These are phyloP conservation scores for Barnettozyma wickerhamii DNA, from an alignment of 805 yeast genomes.

Conservation along the genomic window DNA sequence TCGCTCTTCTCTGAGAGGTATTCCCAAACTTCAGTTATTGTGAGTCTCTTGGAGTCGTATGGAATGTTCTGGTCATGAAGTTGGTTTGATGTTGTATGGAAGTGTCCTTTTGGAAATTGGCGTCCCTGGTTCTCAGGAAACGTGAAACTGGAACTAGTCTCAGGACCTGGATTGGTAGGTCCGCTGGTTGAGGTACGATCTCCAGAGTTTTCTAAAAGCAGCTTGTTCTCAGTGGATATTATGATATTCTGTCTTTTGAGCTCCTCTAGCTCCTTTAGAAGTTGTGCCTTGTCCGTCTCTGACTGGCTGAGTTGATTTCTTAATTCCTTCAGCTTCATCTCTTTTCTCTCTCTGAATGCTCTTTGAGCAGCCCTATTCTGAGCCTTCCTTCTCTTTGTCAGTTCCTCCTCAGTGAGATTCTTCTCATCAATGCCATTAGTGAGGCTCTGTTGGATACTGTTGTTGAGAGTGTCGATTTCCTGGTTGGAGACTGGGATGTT, in stretches of 20 bases:
- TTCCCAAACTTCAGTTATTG: constrained; percentile 83
- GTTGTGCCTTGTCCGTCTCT: constrained; percentile 47
- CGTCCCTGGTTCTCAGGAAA: constrained; percentile 13
- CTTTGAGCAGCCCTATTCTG: constrained; percentile 98
- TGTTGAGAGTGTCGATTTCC: constrained; percentile 45
- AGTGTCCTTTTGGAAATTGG: constrained; percentile 4
- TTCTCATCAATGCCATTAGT: constrained; percentile 60
- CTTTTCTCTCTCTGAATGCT: constrained; percentile 94
- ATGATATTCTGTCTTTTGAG: constrained; percentile 51
- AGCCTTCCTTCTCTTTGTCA: constrained; percentile 65
- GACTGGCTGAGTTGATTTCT: constrained; percentile 50
- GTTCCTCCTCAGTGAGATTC: constrained; percentile 58
- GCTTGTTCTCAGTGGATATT: constrained; percentile 59
- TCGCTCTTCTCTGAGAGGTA: constrained; percentile 51
- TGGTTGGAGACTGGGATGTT: constrained; percentile 5
- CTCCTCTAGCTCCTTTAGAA: constrained; percentile 45
- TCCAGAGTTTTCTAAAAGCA: constrained; percentile 35
- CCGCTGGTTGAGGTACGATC: constrained; percentile 2
- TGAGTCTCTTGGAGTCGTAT: constrained; percentile 43
- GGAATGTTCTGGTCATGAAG: constrained; percentile 24
- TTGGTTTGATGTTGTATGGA: constrained; percentile 11
- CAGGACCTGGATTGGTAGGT: not conserved
- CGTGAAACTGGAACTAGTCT: not conserved
- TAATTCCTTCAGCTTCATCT: constrained; percentile 75
- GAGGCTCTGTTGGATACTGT: constrained; percentile 73